These are phyloP conservation scores for Dorcoceras hygrometricum DNA, from an alignment of 257 asterid species.

Conservation along the genomic window DNA sequence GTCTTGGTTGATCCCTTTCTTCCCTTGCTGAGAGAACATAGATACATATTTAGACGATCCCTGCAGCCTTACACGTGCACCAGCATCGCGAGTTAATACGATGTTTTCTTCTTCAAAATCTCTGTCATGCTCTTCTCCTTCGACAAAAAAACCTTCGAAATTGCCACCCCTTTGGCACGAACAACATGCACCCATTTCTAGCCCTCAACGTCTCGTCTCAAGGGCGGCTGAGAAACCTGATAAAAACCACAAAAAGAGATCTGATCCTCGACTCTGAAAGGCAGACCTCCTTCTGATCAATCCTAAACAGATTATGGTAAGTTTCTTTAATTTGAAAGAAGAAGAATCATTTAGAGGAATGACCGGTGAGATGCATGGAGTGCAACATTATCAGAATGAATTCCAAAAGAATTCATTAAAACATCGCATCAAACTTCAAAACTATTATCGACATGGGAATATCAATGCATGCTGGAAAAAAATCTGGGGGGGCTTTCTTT, in stretches of 20 bases:
- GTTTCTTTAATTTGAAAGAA: background rate
- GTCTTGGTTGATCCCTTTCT: constrained; percentile 72
- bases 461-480: too few species aligned
- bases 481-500: background rate
- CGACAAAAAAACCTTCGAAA: constrained; percentile 28
- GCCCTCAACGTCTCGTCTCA: constrained; percentile 23
- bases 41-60: constrained; percentile 70
- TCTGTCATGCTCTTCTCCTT: constrained; percentile 31
- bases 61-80: constrained; percentile 61
- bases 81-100: constrained; percentile 54
- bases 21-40: constrained; percentile 69
- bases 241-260: background rate
- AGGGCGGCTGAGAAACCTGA: constrained; percentile 20
- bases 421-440: background rate
- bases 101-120: constrained; percentile 32
- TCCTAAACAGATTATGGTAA: too few species aligned
- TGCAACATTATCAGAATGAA: background rate
- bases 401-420: background rate
- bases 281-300: background rate
- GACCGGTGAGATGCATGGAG: background rate
- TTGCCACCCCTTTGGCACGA: constrained; percentile 56
- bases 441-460: background rate
- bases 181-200: constrained; percentile 81
- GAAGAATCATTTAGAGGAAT: background rate
- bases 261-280: background rate